These are phyloP conservation scores for Ophiorrhiza pumila DNA, from an alignment of 257 asterid genomes.

Conservation along the genomic window DNA sequence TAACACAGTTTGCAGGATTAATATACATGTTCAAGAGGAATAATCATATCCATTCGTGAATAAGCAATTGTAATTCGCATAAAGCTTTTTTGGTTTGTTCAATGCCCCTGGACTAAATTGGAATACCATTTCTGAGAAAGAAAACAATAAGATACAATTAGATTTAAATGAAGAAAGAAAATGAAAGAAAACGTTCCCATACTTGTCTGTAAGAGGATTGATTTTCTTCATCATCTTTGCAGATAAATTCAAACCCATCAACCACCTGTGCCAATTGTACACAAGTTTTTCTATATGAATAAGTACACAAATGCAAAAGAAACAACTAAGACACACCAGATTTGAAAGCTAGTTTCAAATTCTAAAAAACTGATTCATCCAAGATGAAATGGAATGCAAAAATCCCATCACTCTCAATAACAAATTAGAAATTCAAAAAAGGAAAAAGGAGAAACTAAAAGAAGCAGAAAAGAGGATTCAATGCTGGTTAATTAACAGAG, in stretches of 20 bases:
- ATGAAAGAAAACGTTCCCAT: conserved; percentile 16
- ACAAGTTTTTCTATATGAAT: neutral
- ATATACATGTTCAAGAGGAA: neutral
- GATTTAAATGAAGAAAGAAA: too few relatives aligned
- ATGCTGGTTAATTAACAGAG: neutral
- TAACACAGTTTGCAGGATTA: neutral
- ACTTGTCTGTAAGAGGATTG: conserved; percentile 47
- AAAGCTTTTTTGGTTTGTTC: neutral
- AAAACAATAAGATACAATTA: neutral
- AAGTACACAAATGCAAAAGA: conserved; percentile 1
- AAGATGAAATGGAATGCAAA: neutral
- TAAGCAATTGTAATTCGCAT: neutral
- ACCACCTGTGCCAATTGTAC: conserved; percentile 48
- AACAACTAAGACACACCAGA: neutral
- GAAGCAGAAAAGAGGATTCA: neutral
- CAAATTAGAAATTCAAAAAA: too few relatives aligned
- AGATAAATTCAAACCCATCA: conserved; percentile 59
- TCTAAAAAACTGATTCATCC: neutral
- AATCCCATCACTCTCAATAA: too few relatives aligned
- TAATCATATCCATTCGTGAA: neutral
- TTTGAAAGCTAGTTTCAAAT: neutral
- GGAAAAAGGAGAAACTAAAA: neutral
- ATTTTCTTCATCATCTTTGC: conserved; percentile 34
- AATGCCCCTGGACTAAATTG: neutral
- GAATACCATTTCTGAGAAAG: neutral